These are phyloP conservation scores for Zygoascus flipseniorum DNA, from an alignment of 805 yeast genomes.

Conservation along the genomic window DNA sequence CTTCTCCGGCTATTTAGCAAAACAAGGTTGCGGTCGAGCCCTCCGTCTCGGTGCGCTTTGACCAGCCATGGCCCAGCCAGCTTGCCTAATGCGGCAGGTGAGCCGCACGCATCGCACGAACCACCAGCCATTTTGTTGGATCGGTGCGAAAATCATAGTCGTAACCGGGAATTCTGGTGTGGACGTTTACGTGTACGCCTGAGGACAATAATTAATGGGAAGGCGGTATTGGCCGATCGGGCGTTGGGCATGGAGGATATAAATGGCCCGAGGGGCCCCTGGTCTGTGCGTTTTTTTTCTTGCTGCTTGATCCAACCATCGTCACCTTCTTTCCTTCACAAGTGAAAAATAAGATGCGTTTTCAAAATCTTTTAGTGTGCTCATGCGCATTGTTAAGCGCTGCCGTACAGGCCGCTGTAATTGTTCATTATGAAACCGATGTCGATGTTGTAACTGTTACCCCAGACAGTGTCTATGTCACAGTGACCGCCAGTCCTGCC, in stretches of 20 bases:
- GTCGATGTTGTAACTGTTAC: slow-evolving; percentile 14
- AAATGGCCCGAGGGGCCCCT: not conserved
- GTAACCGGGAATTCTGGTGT: too few relatives aligned
- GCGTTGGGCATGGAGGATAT: not conserved
- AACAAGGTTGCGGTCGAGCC: not conserved
- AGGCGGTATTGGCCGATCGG: not conserved
- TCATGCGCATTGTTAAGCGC: not conserved
- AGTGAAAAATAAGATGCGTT: not conserved
- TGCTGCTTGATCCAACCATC: too few relatives aligned
- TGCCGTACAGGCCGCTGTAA: not conserved
- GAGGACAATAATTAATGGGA: not conserved
- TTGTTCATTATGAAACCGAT: slow-evolving; percentile 1
- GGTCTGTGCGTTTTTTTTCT: too few relatives aligned
- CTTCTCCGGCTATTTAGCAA: not conserved
- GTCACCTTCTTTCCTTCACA: too few relatives aligned
- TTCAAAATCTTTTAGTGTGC: not conserved
- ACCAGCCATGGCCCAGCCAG: not conserved
- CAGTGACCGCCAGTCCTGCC: slow-evolving; percentile 9
- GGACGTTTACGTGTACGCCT: too few relatives aligned
- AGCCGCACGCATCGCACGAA: not conserved
- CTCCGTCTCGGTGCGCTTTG: not conserved
- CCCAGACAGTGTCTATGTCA: slow-evolving; percentile 12
- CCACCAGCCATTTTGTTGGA: not conserved
- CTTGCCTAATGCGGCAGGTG: not conserved
- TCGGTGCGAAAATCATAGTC: not conserved